A percentile compares a stretch with the other conserved stretches of the same genome.
Conservation (phyloP, 2,329 filamentous ascomycete genomes). For the Colletotrichum truncatum region DNA sequence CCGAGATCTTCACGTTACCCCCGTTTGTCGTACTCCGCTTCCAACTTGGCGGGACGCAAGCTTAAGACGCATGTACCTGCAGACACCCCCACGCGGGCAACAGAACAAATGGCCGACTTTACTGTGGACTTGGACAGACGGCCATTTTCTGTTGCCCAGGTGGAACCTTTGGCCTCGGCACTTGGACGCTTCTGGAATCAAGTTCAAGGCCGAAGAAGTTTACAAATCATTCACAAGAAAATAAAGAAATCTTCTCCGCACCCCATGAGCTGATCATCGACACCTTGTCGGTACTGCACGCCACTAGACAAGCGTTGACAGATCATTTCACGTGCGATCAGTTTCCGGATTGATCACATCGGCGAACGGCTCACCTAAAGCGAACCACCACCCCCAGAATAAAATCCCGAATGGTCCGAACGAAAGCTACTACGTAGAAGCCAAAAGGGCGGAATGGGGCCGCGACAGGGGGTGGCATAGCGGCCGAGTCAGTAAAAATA, state of each 20-base stretch:
- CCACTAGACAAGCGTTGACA: not conserved
- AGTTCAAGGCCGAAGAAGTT: not conserved
- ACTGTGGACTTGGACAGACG: too few relatives aligned
- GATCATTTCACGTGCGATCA: not conserved
- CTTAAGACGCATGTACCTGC: too few relatives aligned
- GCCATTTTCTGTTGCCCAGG: too few relatives aligned
- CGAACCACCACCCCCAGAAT: not conserved
- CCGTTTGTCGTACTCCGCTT: too few relatives aligned
- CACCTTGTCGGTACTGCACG: not conserved
- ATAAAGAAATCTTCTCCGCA: not conserved
- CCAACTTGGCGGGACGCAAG: too few relatives aligned
- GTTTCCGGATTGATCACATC: not conserved
- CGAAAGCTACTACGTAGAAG: not conserved
- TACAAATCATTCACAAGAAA: not conserved
- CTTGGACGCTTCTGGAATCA: not conserved
- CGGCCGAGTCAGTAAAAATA: constrained; percentile 6
- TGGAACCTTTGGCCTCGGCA: not conserved
- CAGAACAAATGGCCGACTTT: too few relatives aligned
- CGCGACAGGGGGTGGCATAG: not conserved
- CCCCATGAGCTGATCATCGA: not conserved
- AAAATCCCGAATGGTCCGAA: not conserved
- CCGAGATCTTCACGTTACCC: too few relatives aligned
- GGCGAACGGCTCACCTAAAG: not conserved
- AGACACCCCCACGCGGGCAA: too few relatives aligned
- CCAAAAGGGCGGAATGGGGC: not conserved